A percentile compares a stretch with the other conserved stretches of the same genome.
These are phyloP conservation scores for Trichosanthes cucumerina DNA, from an alignment of 306 rosid species.

Conservation along the genomic window DNA sequence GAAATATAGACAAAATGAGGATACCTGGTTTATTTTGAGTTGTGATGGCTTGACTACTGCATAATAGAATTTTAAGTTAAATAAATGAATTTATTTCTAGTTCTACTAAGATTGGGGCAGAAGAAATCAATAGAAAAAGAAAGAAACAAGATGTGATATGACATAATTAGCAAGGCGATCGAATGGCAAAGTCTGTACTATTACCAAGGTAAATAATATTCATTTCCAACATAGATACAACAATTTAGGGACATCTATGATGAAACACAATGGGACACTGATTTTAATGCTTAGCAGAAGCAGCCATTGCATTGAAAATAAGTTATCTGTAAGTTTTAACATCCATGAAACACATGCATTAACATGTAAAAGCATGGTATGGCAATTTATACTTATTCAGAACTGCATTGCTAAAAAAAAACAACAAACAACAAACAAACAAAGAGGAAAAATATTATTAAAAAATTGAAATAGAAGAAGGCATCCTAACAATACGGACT, in stretches of 20 bases:
- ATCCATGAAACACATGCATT: neutral
- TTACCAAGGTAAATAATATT: neutral
- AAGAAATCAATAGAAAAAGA: neutral
- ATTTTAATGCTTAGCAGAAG: neutral
- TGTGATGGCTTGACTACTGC: constrained; percentile 32
- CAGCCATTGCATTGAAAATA: neutral
- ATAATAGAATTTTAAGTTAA: constrained; percentile 15
- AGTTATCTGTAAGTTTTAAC: neutral
- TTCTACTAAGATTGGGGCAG: neutral
- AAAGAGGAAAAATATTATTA: neutral
- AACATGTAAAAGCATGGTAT: neutral
- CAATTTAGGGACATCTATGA: neutral
- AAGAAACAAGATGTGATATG: neutral
- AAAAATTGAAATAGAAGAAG: neutral
- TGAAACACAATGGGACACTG: neutral
- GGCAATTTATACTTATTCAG: neutral
- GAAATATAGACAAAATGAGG: neutral
- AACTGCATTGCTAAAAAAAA: neutral
- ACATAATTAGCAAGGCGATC: neutral
- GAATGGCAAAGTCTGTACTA: neutral
- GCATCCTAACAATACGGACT: neutral
- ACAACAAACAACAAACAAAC: neutral
- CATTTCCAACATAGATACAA: neutral
- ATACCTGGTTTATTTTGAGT: constrained; percentile 43
- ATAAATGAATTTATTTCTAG: neutral